Percentiles rank a stretch among this genome's conserved stretches.
Conservation (phyloP, 345 rosid species). For the Gossypium mustelinum region DNA sequence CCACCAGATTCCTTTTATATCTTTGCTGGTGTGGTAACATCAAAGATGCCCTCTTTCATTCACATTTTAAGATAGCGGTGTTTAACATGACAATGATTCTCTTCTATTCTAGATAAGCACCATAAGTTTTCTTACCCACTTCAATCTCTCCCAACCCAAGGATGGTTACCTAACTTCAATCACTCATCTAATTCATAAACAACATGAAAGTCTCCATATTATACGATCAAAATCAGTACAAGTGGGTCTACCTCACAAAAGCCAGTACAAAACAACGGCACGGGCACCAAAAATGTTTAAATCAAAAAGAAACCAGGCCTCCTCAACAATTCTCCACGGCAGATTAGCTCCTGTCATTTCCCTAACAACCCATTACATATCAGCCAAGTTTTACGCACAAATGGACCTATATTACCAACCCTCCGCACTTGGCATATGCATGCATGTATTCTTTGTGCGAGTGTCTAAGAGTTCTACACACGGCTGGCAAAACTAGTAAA, state of each 20-base stretch:
- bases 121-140: conserved; percentile 14
- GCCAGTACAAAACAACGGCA: not conserved
- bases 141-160: not conserved
- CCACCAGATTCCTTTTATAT: conserved; percentile 36
- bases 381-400: not conserved
- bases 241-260: not conserved
- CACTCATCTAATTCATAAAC: not conserved
- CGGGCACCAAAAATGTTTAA: not conserved
- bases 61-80: not conserved
- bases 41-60: conserved; percentile 22
- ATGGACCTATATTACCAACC: not conserved
- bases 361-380: not conserved
- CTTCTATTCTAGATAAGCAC: conserved; percentile 11
- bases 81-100: conserved; percentile 11
- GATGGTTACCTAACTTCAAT: not conserved
- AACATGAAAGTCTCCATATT: not conserved
- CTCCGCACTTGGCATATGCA: conserved; percentile 11
- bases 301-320: too few species aligned
- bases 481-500: not conserved
- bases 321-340: not conserved
- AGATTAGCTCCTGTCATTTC: not conserved
- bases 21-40: conserved; percentile 3
- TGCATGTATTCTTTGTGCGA: not conserved
- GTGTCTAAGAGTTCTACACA: not conserved
- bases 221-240: not conserved